These are phyloP conservation scores for Phoma sp. DNA, from an alignment of 2,329 filamentous ascomycete genomes.

Conservation along the genomic window DNA sequence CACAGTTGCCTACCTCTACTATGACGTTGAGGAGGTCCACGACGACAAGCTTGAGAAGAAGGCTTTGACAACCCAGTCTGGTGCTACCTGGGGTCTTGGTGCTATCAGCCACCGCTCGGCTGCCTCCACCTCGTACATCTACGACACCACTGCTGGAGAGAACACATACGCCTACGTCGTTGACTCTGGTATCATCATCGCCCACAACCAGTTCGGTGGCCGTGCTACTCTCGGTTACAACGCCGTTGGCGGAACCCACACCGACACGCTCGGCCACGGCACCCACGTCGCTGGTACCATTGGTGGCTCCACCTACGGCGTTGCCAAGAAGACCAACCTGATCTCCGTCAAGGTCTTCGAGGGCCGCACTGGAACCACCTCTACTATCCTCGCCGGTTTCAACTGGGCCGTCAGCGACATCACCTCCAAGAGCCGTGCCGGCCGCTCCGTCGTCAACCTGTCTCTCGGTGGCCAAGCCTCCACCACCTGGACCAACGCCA, in stretches of 20 bases:
- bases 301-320: constrained; percentile 26
- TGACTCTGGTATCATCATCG: constrained; percentile 65
- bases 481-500: constrained; percentile 35
- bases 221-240: constrained; percentile 30
- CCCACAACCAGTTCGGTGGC: constrained; percentile 53
- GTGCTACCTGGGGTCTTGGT: constrained; percentile 34
- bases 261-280: constrained; percentile 34
- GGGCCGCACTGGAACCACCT: constrained; percentile 6
- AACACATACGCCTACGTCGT: constrained; percentile 64
- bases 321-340: constrained; percentile 32
- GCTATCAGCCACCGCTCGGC: constrained; percentile 24
- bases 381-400: constrained; percentile 27
- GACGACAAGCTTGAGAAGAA: constrained; percentile 21
- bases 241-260: constrained; percentile 15
- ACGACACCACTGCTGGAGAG: constrained; percentile 25
- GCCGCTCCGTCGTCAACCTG: constrained; percentile 37
- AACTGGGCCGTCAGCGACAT: constrained; percentile 35
- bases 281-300: constrained; percentile 30
- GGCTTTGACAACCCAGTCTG: constrained; percentile 25
- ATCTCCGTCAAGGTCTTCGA: constrained; percentile 41
- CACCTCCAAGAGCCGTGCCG: constrained; percentile 21
- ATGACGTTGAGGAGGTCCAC: constrained; percentile 18
- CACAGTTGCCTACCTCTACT: constrained; percentile 20
- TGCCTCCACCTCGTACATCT: constrained; percentile 25
- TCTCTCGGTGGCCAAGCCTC: constrained; percentile 36